These are phyloP conservation scores for Paramecium tetraurelia DNA, from an alignment of 73 alveolate species.

Conservation along the genomic window DNA sequence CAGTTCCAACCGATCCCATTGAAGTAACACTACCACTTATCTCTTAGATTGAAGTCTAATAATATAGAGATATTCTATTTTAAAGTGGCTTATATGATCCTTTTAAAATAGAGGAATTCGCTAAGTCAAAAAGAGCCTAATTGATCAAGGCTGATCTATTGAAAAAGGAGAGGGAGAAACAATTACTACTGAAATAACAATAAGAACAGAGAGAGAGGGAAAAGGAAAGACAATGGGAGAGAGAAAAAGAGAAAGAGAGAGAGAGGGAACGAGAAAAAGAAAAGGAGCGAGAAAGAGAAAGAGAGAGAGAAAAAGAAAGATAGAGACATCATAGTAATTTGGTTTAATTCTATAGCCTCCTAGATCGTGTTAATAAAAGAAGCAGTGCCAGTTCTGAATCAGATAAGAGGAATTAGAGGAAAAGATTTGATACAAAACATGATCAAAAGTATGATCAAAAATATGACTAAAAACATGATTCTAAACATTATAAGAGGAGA, in stretches of 20 bases:
- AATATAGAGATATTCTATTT: background rate
- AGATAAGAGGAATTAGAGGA: background rate
- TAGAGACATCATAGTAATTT: background rate
- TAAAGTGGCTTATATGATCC: background rate
- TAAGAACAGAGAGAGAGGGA: constrained; percentile 4
- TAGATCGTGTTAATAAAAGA: background rate
- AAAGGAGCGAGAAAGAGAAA: background rate
- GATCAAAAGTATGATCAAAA: background rate
- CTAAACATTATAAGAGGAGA: background rate
- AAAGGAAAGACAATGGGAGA: background rate
- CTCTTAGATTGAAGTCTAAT: background rate
- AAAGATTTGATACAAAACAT: background rate
- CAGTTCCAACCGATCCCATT: background rate
- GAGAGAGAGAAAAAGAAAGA: background rate
- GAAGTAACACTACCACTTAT: background rate
- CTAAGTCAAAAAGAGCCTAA: background rate
- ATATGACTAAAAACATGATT: background rate
- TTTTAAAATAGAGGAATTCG: background rate
- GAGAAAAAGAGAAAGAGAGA: background rate
- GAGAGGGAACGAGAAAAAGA: background rate
- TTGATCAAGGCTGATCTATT: background rate
- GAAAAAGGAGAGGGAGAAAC: background rate
- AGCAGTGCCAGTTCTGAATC: background rate
- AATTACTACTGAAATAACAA: background rate
- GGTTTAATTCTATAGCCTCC: background rate